Percentiles rank a stretch among this genome's conserved stretches.
Conservation (phyloP, 768 basidiomycete species). For the Kwoniella europaea region DNA sequence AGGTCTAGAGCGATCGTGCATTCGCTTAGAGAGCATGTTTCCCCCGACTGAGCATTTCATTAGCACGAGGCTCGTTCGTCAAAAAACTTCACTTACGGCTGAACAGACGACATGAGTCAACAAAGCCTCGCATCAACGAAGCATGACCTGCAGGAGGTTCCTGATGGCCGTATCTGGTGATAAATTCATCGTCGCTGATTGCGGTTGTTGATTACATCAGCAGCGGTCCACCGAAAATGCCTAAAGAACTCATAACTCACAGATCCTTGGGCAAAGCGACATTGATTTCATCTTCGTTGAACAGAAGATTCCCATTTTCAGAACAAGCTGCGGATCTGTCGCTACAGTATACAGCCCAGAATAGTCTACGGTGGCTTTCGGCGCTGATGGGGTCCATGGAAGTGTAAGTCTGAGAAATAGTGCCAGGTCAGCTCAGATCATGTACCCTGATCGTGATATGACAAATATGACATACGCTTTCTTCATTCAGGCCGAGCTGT, state of each 20-base stretch:
- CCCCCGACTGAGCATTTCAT: not conserved
- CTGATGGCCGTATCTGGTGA: not conserved
- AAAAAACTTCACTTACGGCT: not conserved
- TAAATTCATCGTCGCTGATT: constrained; percentile 10
- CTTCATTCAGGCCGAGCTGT: constrained; percentile 12
- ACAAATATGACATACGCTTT: constrained; percentile 7
- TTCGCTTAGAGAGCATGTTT: constrained; percentile 12
- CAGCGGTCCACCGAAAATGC: too few relatives aligned
- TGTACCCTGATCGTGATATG: not conserved
- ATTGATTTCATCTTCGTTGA: constrained; percentile 15
- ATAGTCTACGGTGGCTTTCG: constrained; percentile 1
- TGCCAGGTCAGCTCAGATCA: not conserved
- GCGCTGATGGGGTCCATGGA: constrained; percentile 6
- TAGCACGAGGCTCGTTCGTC: not conserved
- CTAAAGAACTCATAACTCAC: not conserved
- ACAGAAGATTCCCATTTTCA: constrained; percentile 9
- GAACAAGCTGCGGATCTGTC: constrained; percentile 15
- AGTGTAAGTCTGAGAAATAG: constrained; percentile 1
- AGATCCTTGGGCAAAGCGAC: constrained; percentile 11
- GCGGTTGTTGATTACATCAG: too few relatives aligned
- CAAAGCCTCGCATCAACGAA: constrained; percentile 5
- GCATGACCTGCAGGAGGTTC: constrained; percentile 10
- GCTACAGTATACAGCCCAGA: constrained; percentile 11
- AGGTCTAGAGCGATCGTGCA: constrained; percentile 11
- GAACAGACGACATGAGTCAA: constrained; percentile 7